These are phyloP conservation scores for Grosmannia huntii DNA, from an alignment of 2,329 filamentous ascomycete genomes.

Conservation along the genomic window DNA sequence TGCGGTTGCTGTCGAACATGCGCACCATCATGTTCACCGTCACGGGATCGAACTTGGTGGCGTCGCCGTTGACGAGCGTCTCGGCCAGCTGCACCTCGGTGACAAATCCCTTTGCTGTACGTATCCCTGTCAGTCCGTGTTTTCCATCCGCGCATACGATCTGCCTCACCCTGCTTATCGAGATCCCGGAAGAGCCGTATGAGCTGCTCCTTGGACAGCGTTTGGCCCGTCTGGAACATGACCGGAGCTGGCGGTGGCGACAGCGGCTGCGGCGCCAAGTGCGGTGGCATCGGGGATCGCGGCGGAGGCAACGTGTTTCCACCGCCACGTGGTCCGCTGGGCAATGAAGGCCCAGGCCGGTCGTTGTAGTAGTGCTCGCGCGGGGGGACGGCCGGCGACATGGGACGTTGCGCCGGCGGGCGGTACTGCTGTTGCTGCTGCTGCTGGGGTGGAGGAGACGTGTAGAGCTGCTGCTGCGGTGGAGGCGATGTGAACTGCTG, in stretches of 20 bases:
- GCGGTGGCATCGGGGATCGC: constrained; percentile 3
- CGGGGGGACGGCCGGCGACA: constrained; percentile 4
- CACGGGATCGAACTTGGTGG: constrained; percentile 79
- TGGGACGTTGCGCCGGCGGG: constrained; percentile 14
- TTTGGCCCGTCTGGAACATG: constrained; percentile 29
- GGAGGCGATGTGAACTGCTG: constrained; percentile 2
- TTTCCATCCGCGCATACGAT: neutral
- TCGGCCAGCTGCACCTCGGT: constrained; percentile 77
- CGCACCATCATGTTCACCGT: constrained; percentile 99
- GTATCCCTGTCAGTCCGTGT: neutral
- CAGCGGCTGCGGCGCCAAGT: neutral
- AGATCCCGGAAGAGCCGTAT: constrained; percentile 82
- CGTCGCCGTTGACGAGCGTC: constrained; percentile 93
- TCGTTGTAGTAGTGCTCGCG: constrained; percentile 2
- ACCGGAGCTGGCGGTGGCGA: neutral
- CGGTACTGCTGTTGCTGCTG: constrained; percentile 36
- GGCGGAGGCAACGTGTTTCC: constrained; percentile 4
- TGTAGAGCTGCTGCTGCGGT: constrained; percentile 22
- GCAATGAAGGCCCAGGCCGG: constrained; percentile 4
- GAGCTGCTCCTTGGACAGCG: constrained; percentile 46
- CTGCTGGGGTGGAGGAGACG: too few species aligned
- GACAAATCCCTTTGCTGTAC: constrained; percentile 59
- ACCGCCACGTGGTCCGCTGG: constrained; percentile 6
- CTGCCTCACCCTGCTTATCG: constrained; percentile 60
- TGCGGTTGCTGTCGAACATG: constrained; percentile 94